Evolutionary conservation across 441 rosid species (phyloP).

Genomic region (Sinapis alba): DNA sequence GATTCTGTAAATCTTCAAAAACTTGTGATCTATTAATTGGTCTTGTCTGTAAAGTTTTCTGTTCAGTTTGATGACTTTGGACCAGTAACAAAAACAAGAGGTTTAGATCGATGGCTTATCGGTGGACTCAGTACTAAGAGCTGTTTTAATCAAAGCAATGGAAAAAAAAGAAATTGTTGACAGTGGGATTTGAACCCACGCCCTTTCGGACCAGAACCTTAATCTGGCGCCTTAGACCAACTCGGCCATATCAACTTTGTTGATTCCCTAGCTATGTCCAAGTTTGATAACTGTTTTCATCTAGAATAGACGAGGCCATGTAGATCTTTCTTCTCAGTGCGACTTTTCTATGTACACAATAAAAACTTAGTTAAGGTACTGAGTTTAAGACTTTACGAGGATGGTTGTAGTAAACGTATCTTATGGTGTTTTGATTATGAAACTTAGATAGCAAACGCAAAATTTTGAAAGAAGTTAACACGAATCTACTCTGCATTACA

Average conservation of each 20-base stretch:
- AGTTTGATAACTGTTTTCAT: no score
- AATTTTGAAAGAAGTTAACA: background rate
- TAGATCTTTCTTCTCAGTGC: no score
- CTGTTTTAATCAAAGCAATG: no score
- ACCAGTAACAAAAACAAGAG: background rate
- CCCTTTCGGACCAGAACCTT: conserved; percentile 99
- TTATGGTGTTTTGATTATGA: background rate
- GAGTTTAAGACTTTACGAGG: background rate
- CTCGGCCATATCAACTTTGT: conserved; percentile 92
- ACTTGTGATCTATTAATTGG: background rate
- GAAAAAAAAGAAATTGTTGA: conserved; percentile 55
- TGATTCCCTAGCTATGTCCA: no score
- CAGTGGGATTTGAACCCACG: conserved; percentile 99
- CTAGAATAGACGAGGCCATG: no score
- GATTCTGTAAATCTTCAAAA: background rate
- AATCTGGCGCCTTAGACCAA: conserved; percentile 99
- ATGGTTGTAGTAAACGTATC: background rate
- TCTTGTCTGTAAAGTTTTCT: background rate
- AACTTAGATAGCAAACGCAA: background rate
- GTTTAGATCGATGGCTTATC: no score
- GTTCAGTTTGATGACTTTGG: background rate
- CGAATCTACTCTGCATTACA: background rate
- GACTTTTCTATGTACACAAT: background rate
- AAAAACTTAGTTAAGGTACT: background rate
- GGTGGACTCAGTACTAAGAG: no score